A percentile compares a stretch with the other conserved stretches of the same genome.
Evolutionary conservation across 2,329 filamentous ascomycete species (phyloP).

Genomic region (Emmonsiellopsis sp.): DNA sequence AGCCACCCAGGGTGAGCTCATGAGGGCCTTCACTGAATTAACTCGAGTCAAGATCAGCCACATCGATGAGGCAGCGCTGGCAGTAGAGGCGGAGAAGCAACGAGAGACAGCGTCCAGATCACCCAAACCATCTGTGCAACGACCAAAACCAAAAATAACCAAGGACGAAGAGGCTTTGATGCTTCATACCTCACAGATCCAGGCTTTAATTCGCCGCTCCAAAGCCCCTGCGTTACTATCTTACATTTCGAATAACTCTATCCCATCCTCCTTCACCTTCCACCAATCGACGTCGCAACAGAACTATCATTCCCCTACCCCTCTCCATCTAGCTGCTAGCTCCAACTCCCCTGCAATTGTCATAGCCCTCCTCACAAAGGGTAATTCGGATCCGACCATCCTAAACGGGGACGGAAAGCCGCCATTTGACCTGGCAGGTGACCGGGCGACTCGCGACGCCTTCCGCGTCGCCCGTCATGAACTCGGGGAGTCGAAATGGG

Average conservation of each 20-base stretch:
- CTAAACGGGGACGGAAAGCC: constrained; percentile 70
- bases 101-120: constrained; percentile 31
- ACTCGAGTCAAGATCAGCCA: constrained; percentile 80
- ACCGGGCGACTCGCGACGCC: constrained; percentile 76
- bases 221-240: constrained; percentile 80
- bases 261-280: constrained; percentile 67
- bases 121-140: constrained; percentile 24
- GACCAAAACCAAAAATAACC: constrained; percentile 51
- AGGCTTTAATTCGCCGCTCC: constrained; percentile 77
- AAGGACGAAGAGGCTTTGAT: constrained; percentile 77
- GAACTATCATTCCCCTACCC: constrained; percentile 72
- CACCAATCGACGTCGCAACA: constrained; percentile 56
- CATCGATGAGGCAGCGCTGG: constrained; percentile 58
- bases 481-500: constrained; percentile 65
- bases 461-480: constrained; percentile 82
- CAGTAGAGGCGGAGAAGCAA: constrained; percentile 41
- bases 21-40: constrained; percentile 88
- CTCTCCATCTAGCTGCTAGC: constrained; percentile 76
- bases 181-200: constrained; percentile 81
- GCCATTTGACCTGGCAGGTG: constrained; percentile 77
- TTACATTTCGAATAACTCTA: constrained; percentile 68
- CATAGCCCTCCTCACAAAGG: constrained; percentile 64
- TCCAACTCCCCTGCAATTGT: constrained; percentile 74
- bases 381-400: constrained; percentile 62
- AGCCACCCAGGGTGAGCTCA: constrained; percentile 87